Evolutionary conservation across 2,329 filamentous ascomycete species (phyloP), one percentile per base, ranked within the genome.

Genomic region (Diaporthe sp.): DNA sequence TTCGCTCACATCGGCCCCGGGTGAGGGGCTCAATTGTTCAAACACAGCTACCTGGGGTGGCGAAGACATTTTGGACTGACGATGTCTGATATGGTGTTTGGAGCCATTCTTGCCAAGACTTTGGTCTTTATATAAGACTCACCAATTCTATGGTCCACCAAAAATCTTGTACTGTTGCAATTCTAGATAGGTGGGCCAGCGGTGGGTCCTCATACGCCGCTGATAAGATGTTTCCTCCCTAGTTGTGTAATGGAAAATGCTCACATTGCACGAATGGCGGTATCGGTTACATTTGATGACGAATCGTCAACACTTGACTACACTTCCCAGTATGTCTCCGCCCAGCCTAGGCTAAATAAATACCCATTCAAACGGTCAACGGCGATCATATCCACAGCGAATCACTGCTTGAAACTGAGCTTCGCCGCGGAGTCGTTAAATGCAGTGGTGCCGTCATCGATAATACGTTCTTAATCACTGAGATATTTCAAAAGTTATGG

Each of bases 111-210:
- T 8, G 42, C 61, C 17, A 25, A 25, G 61, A 22, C 5, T 3
- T 25, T 3, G 12, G 4, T 51, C 61, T n/a, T 66, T 51, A 66
- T 51, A 66, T 37, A 66, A 25, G 3, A 35, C 30, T 25, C 42
- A 25, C 9, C 19, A 50, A 19, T 1, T n/a, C 44, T 25, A 10
- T 10, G 42, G 17, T 51, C 42, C 61, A 66, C 44, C 42, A 35
- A 66, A 66, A 66, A 66, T 47, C 44, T 66, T 66, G 61, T n/a
- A 37, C 42, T 5, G 61, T 66, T 50, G 42, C 44, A 66, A 19
- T 51, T 0, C 30, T 32, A 66, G 61, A 66, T 66, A 17, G 22
- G 42, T 50, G 61, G 61, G 61, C 30, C 61, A 30, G 30, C 22
- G 17, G 61, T 66, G 61, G 61, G 61, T 51, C 61, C 27, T 50